These are phyloP conservation scores for Xylaria sp. DNA, from an alignment of 2,329 filamentous ascomycete genomes.

Conservation along the genomic window DNA sequence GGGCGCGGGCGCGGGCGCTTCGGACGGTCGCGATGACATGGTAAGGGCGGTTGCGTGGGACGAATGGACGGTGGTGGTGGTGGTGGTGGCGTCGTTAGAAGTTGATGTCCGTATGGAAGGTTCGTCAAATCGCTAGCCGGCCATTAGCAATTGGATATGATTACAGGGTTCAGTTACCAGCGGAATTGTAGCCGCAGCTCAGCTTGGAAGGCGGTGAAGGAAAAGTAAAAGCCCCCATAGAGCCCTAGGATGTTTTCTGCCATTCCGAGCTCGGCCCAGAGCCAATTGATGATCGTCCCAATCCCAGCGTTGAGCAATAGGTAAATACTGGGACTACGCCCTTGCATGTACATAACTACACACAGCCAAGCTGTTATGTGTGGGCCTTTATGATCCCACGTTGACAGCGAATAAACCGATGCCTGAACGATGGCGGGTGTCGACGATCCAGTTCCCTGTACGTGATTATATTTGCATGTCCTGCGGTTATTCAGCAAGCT, in stretches of 20 bases:
- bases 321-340: no score
- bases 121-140: background rate
- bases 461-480: constrained; percentile 19
- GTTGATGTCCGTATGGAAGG: no score
- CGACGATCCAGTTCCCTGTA: constrained; percentile 34
- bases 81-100: background rate
- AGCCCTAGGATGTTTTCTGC: constrained; percentile 13
- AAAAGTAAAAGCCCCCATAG: no score
- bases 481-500: background rate
- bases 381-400: constrained; percentile 10
- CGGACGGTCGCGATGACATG: constrained; percentile 25
- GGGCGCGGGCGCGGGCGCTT: constrained; percentile 8
- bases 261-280: constrained; percentile 28
- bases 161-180: constrained; percentile 9
- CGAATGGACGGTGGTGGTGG: background rate
- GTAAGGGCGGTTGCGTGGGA: background rate
- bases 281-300: constrained; percentile 24
- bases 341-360: no score
- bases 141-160: background rate
- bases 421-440: constrained; percentile 31
- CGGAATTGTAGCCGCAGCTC: background rate
- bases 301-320: no score
- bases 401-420: background rate
- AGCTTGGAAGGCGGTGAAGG: constrained; percentile 20
- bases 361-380: background rate